Evolutionary conservation across 1,284 basidiomycete genomes (phyloP), one percentile per base, ranked within the genome.

Genomic region (Cystobasidium slooffiae): DNA sequence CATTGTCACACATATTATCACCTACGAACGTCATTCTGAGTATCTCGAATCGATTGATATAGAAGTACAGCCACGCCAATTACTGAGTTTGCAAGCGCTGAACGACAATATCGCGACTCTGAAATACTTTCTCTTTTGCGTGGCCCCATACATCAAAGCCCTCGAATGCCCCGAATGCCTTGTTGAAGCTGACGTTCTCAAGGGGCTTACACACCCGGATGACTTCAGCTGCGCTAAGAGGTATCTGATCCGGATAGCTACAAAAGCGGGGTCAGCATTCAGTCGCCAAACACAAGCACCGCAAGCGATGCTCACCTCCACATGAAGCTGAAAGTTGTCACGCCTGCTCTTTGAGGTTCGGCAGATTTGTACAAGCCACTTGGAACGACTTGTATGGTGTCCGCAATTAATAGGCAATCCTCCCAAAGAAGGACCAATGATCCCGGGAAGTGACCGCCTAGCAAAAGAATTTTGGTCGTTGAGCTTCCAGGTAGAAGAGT

Each of bases 181-280:
- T 77, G 20, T 24, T 56, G 59, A 77, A 77, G 7, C 31, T 20
- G 20, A 78, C 72, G 12, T 76, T 59, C 47, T 78, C 76, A 16
- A 77, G 68, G 10, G 76, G 76, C 20, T 41, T 9, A 53, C 76
- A 77, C 0, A 77, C 76, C 14, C 51, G 20, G 47, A 18, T 46
- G 9, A 77, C 61, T 51, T 77, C 76, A 16, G 20, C 43, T 1
- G 61, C 75, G 46, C 65, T 78, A 5, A 77, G 61, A 37, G 76
- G 76, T 52, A 77, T 77, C 64, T 76, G 73, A 69, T 77, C 78
- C 22, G 76, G 76, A 58, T 78, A 77, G 65, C 76, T 75, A 59
- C 9, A n/a, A 3, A 56, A 31, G 5, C 10, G 39, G 22, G 4
- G 31, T 59, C 9, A 59, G 56, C 9, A 41, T 1, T 7, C 14